phyloP scores from a whole-genome alignment of 1,284 basidiomycete genomes.

The Tilletia indica region DNA sequence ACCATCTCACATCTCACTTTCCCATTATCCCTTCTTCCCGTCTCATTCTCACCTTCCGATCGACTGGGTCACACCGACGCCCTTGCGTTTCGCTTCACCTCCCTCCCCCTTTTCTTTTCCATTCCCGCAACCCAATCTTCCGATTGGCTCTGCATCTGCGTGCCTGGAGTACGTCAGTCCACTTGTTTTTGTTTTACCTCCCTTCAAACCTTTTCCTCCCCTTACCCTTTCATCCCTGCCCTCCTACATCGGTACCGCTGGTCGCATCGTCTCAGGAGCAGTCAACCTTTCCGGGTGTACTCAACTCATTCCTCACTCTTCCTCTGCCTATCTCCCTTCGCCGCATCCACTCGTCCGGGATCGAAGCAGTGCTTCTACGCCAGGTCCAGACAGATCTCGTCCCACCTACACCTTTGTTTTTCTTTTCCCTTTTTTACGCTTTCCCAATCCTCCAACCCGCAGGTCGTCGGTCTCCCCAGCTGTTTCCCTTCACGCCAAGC shows the following conservation, averaged over 20 bases:
- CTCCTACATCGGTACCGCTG: not conserved
- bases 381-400: not conserved
- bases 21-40: conserved; percentile 9
- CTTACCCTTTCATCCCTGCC: not conserved
- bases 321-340: conserved; percentile 17
- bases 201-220: conserved; percentile 17
- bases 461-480: not conserved
- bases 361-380: conserved; percentile 14
- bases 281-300: conserved; percentile 13
- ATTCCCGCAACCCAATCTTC: conserved; percentile 15
- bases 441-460: not conserved
- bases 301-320: conserved; percentile 20
- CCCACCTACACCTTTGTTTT: not conserved
- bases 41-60: conserved; percentile 5
- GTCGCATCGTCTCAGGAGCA: not conserved
- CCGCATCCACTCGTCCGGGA: conserved; percentile 11
- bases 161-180: conserved; percentile 30
- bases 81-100: not conserved
- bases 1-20: not conserved
- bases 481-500: not conserved
- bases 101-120: conserved; percentile 18
- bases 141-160: conserved; percentile 18
- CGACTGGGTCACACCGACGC: not conserved
- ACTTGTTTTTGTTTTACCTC: conserved; percentile 28
- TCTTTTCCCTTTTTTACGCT: not conserved